Evolutionary conservation across 352 stramenopile species (phyloP), one percentile per base, ranked within the genome.

Genomic region (Pythium oligandrum): DNA sequence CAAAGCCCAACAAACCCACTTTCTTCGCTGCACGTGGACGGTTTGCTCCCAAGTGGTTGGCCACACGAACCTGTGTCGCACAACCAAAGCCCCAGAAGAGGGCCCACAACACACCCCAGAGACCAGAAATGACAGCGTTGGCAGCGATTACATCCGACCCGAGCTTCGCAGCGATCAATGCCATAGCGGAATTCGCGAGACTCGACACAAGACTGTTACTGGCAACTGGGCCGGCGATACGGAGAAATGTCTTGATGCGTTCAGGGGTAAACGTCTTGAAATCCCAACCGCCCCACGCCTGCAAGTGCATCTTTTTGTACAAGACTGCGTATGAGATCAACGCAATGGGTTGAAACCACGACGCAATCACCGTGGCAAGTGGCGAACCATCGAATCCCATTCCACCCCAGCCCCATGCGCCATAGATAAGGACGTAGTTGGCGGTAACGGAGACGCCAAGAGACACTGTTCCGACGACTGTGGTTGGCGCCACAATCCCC

Each of bases 1-100:
- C 43, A 39, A 91, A 83, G 4, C 83, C 83, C 2, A 92, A 63
- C 44, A 83, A 71, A 2, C 55, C 73, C 5, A 92, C 47, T 42
- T 76, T 69, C 62, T 82, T 73, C 31, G 83, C 83, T 11, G 74
- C 72, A 32, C 82, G 73, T 3, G 83, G 79, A 26, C 78, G 77
- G 57, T 81, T 83, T 31, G 78, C 78, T 11, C 83, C 83, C 2
- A 93, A 51, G 49, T 90, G 83, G 55, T 90, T 90, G 33, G 83
- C 78, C 32, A 90, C 79, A 1, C 79, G 77, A 30, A 88, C 83
- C 58, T 93, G 83, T 32, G 81, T 88, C 4, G 78, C 81, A 31
- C 76, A 90, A 48, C 81, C 81, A 60, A 75, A 92, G 42, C 81
- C 81, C 78, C 78, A 92, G 59, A 91, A 89, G 4, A 90, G 66